Evolutionary conservation across 1,284 basidiomycete species (phyloP), one percentile per base, ranked within the genome.

Genomic region (Inonotus hispidus): DNA sequence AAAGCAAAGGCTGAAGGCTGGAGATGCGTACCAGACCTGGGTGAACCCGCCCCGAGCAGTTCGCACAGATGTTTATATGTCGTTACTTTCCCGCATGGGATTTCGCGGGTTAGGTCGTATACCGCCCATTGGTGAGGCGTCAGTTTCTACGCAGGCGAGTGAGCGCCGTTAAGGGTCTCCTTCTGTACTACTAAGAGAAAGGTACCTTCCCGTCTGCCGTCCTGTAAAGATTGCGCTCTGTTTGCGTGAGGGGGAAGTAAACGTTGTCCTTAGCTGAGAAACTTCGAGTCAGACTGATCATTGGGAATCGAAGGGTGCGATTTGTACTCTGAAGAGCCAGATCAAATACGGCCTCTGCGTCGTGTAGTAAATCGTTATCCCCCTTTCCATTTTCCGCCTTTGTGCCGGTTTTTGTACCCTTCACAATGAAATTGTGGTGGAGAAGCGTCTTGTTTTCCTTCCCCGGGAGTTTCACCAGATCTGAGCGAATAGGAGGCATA

Each of bases 91-190:
- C 84, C 83, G 2, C 59, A 65, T 0, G 83, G 83, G 35, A 85
- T 81, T 0, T 68, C 75, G 32, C 71, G 67, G 1, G 75, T 69
- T 57, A 78, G 77, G 67, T 86, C 84, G 58, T 86, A 86, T 1
- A 85, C 82, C 6, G 75, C 79, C 84, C 83, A 85, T 65, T 82
- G 82, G 66, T 84, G 78, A 1, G 72, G 66, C 13, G 83, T 79
- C 39, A 84, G 64, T 23, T 53, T 62, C 68, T 69, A 50, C 16
- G 38, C 25, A 21, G 21, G 5, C 6, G 46, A 37, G 27, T 14
- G 25, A n/a, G 19, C 11, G 25, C 0, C 7, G 13, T 43, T 16
- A 21, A n/a, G n/a, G 41, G n/a, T n/a, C n/a, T 16, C 2, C 19
- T 43, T 43, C 7, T 13, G 8, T n/a, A 6, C 41, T 16, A 21